These are phyloP conservation scores for Trichoderma endophyticum DNA, from an alignment of 2,329 filamentous ascomycete species.

Conservation along the genomic window DNA sequence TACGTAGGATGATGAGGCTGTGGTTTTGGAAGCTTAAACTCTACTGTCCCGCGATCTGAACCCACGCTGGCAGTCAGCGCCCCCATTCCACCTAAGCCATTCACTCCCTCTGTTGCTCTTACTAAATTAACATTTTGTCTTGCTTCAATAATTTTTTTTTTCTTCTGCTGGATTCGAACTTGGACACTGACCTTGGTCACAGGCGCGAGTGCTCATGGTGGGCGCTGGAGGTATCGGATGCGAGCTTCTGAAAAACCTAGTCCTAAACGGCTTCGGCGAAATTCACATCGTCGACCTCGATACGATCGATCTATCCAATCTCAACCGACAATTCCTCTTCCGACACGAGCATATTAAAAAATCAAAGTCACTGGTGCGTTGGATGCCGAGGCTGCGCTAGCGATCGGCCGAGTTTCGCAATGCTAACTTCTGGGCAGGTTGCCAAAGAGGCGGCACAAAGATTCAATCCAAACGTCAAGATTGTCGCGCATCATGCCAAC, in stretches of 20 bases:
- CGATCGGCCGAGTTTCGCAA: background rate
- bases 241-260: slow-evolving; percentile 94
- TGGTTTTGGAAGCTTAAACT: background rate
- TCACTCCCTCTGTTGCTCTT: background rate
- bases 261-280: slow-evolving; percentile 86
- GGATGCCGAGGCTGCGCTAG: background rate
- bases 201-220: slow-evolving; percentile 89
- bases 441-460: slow-evolving; percentile 86
- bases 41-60: background rate
- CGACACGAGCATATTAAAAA: slow-evolving; percentile 97
- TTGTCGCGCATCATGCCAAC: slow-evolving; percentile 88
- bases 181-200: slow-evolving; percentile 7
- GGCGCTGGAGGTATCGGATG: slow-evolving; percentile 97
- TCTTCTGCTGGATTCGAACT: background rate
- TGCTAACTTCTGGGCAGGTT: slow-evolving; percentile 52
- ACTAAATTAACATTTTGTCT: background rate
- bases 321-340: slow-evolving; percentile 97
- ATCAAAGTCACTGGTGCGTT: slow-evolving; percentile 79
- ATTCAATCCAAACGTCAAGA: slow-evolving; percentile 85
- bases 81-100: too few species aligned
- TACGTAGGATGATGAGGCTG: slow-evolving; percentile 37
- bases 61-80: background rate
- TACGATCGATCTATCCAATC: slow-evolving; percentile 95
- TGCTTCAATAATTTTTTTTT: background rate
- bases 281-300: slow-evolving; percentile 95